These are phyloP conservation scores for Penicillium polonicum DNA, from an alignment of 2,329 filamentous ascomycete genomes.

Conservation along the genomic window DNA sequence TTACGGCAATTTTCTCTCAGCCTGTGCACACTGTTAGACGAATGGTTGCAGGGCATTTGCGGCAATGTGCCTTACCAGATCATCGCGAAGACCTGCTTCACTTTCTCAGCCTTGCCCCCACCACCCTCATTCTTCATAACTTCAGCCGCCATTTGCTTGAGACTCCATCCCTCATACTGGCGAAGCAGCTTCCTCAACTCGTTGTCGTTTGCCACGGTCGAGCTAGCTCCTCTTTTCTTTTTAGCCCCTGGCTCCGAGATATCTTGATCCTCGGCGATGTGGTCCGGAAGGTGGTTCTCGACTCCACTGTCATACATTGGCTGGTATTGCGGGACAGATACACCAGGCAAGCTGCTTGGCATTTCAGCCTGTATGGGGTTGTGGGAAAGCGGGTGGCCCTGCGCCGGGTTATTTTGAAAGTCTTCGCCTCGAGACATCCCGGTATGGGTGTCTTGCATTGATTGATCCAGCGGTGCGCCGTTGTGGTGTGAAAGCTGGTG, in stretches of 20 bases:
- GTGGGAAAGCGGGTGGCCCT: slow-evolving; percentile 35
- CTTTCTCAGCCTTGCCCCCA: slow-evolving; percentile 52
- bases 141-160: slow-evolving; percentile 50
- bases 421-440: slow-evolving; percentile 41
- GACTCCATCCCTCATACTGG: slow-evolving; percentile 46
- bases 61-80: slow-evolving; percentile 44
- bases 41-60: background rate
- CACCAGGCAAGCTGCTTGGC: slow-evolving; percentile 32
- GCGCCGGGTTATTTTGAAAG: slow-evolving; percentile 37
- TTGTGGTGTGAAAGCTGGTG: slow-evolving; percentile 44
- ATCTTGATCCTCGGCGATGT: slow-evolving; percentile 43
- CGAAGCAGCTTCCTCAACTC: slow-evolving; percentile 49
- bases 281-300: slow-evolving; percentile 44
- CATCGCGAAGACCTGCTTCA: slow-evolving; percentile 54
- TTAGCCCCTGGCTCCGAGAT: slow-evolving; percentile 44
- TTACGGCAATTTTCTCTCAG: slow-evolving; percentile 49
- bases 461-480: slow-evolving; percentile 37
- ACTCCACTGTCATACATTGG: slow-evolving; percentile 44
- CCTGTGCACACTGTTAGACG: slow-evolving; percentile 33
- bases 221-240: slow-evolving; percentile 49
- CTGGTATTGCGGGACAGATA: slow-evolving; percentile 40
- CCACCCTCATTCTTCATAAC: slow-evolving; percentile 51
- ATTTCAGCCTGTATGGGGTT: slow-evolving; percentile 40
- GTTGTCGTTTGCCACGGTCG: slow-evolving; percentile 51
- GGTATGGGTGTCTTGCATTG: slow-evolving; percentile 39